These are phyloP conservation scores for Plasmodium cynomolgi DNA, from an alignment of 169 alveolate genomes.

Conservation along the genomic window DNA sequence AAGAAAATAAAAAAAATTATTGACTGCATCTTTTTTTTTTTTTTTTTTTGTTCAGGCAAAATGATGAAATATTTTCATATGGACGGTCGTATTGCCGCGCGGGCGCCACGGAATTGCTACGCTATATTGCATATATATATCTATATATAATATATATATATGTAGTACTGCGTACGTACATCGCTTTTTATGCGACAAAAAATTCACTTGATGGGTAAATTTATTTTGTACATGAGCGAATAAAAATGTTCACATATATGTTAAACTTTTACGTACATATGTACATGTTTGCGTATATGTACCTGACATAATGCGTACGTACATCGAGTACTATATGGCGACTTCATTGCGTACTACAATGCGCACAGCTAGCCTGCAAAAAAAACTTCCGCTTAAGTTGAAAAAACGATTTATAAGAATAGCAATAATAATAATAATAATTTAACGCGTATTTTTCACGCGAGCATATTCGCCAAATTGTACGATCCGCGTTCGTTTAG, in stretches of 20 bases:
- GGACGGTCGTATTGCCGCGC: constrained; percentile 1
- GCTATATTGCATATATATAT: neutral
- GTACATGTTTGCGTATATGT: neutral
- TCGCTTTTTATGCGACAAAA: neutral
- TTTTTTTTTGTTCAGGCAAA: constrained; percentile 2
- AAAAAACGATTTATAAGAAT: neutral
- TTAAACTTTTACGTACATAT: neutral
- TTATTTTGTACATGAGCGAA: neutral
- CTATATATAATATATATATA: too few species aligned
- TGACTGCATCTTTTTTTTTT: neutral
- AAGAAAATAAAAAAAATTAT: neutral
- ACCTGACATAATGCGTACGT: neutral
- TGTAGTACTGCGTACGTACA: neutral
- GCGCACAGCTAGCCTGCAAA: neutral
- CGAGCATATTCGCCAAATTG: neutral
- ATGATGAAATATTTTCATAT: neutral
- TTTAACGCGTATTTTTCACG: neutral
- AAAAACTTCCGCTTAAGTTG: neutral
- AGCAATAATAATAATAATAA: neutral
- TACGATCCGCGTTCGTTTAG: neutral
- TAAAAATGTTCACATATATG: neutral
- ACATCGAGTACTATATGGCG: neutral
- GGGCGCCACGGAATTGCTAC: neutral
- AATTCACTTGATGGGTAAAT: neutral
- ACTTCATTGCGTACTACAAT: neutral